These are phyloP conservation scores for Aurifilum marmelostoma DNA, from an alignment of 2,329 filamentous ascomycete genomes.

Conservation along the genomic window DNA sequence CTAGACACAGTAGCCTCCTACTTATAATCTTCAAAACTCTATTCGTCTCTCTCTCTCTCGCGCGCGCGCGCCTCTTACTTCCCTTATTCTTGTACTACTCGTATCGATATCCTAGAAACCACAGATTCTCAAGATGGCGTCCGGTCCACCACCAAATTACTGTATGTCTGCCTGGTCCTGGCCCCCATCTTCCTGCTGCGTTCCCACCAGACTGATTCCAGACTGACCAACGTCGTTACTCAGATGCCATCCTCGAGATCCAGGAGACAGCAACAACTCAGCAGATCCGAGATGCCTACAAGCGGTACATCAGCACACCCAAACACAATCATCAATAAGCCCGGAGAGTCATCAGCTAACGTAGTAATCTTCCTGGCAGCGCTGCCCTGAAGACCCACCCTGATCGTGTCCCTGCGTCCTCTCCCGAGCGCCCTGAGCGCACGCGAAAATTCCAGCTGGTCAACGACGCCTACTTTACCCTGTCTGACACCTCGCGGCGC, in stretches of 20 bases:
- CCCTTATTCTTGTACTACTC: background rate
- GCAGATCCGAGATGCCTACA: conserved; percentile 93
- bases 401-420: conserved; percentile 82
- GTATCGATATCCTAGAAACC: background rate
- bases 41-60: background rate
- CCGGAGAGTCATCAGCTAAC: too few relatives aligned
- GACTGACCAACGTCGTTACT: conserved; percentile 29
- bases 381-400: conserved; percentile 91
- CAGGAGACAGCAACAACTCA: conserved; percentile 74
- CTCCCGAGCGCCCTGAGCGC: conserved; percentile 77
- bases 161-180: conserved; percentile 44
- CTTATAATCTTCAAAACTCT: background rate
- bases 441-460: conserved; percentile 64
- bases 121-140: conserved; percentile 40
- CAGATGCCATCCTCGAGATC: conserved; percentile 76
- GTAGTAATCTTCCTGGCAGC: conserved; percentile 47
- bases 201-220: conserved; percentile 7
- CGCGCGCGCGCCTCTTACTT: too few relatives aligned
- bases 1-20: background rate
- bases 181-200: conserved; percentile 14
- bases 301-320: conserved; percentile 62
- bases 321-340: too few relatives aligned
- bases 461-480: conserved; percentile 52
- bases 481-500: conserved; percentile 77
- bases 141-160: conserved; percentile 58